These are phyloP conservation scores for Mallotus japonicus DNA, from an alignment of 441 rosid genomes.

Conservation along the genomic window DNA sequence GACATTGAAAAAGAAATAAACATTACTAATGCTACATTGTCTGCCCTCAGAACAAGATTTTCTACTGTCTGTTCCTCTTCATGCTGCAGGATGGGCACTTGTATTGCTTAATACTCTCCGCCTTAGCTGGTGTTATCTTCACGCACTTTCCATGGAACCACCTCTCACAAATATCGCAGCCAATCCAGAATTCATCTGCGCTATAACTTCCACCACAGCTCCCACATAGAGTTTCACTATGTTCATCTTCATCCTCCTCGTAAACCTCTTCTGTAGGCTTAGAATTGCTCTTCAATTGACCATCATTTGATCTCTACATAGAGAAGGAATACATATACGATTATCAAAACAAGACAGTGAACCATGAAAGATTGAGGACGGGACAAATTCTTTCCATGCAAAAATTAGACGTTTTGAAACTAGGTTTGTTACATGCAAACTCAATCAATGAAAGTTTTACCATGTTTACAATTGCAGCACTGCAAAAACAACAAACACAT, in stretches of 20 bases:
- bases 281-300: constrained; percentile 50
- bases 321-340: constrained; percentile 15
- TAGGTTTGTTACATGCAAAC: neutral
- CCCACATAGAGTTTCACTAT: constrained; percentile 73
- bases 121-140: constrained; percentile 81
- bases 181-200: constrained; percentile 79
- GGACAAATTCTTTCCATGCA: neutral
- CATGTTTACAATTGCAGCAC: neutral
- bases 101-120: constrained; percentile 76
- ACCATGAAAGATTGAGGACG: neutral
- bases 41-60: constrained; percentile 15
- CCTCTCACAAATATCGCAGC: constrained; percentile 76
- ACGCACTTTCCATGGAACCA: constrained; percentile 91
- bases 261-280: constrained; percentile 51
- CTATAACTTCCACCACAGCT: constrained; percentile 70
- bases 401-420: neutral
- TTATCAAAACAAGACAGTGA: constrained; percentile 4
- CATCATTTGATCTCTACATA: constrained; percentile 59
- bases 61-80: constrained; percentile 57
- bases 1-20: constrained; percentile 22
- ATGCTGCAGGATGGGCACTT: constrained; percentile 77
- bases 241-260: constrained; percentile 63
- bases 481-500: neutral
- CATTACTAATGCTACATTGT: constrained; percentile 29
- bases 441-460: neutral